These are phyloP conservation scores for Taphrina sp. DNA, from an alignment of 1,139 yeast species.

Conservation along the genomic window DNA sequence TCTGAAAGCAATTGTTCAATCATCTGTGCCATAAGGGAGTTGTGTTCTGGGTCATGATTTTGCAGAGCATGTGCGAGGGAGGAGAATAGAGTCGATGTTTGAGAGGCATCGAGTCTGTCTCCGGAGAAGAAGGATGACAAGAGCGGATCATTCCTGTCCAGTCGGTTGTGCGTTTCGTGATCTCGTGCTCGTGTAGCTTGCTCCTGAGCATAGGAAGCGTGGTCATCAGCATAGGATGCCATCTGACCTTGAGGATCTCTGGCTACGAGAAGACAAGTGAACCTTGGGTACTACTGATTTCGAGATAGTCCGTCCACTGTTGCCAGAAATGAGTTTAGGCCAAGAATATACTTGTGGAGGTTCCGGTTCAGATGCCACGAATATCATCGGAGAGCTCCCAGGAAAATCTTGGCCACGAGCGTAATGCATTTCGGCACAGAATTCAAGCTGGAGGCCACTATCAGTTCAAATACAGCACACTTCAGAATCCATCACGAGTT, in stretches of 20 bases:
- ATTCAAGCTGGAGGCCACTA: too few species aligned
- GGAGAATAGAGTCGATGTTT: constrained; percentile 2
- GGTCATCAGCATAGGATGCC: constrained; percentile 31
- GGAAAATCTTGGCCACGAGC: too few species aligned
- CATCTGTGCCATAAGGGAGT: constrained; percentile 15
- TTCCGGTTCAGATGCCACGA: too few species aligned
- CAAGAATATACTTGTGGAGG: too few species aligned
- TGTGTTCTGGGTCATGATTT: constrained; percentile 3
- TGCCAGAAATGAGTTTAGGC: too few species aligned
- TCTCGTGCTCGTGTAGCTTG: neutral
- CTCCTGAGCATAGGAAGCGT: constrained; percentile 19
- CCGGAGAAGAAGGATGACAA: constrained; percentile 10
- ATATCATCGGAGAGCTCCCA: too few species aligned
- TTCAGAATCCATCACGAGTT: too few species aligned
- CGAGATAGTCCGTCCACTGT: too few species aligned
- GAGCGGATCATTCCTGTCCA: constrained; percentile 18
- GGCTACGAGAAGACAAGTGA: neutral
- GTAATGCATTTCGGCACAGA: too few species aligned
- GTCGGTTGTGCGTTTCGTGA: neutral
- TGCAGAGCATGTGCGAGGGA: constrained; percentile 22
- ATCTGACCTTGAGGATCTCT: neutral
- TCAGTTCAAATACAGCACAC: too few species aligned
- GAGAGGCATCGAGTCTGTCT: neutral
- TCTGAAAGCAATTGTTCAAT: constrained; percentile 20
- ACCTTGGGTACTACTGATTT: too few species aligned